Base-by-base conservation (phyloP, 2,329 filamentous ascomycete genomes). In the Trichothecium sympodiale region DNA sequence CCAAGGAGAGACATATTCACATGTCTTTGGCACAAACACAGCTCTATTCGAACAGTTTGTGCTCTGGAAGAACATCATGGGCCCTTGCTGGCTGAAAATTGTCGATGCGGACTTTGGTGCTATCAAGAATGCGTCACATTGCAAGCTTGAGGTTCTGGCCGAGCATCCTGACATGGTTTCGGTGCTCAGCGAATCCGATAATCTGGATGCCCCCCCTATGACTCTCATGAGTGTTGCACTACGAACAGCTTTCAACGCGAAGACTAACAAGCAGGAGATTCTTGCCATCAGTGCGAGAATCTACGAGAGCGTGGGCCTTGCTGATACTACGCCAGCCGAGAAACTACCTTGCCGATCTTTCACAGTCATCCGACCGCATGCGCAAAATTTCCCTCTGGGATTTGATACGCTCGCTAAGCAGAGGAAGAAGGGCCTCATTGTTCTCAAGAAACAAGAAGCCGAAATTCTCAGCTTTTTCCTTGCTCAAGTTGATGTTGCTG, bases 21-120 rank as follows among this genome's bases (percentile, higher is more conserved):
- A 85, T 45, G 80, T 94, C 17, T 98, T 98, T 47, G 91, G 93
- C 18, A 82, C 83, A 38, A 94, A 91, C 56, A 98, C 91, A 0
- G 78, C 85, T 1, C 69, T 98, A 1, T 98, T 98, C 48, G 91
- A 98, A 59, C 91, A 98, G 49, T 98, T 98, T 53, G 91, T 98
- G 15, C 70, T 98, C 5, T 95, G 88, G 83, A 96, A 95, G 63
- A 94, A 94, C 53, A 84, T 98, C 48, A 98, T 95, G 89, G 91
- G 91, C 2, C 91, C 91, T 20, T 96, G 91, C 56, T 98, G 91
- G 91, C 72, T 98, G 31, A 88, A 81, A 53, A 91, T 98, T 37
- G 74, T 87, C 45, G 80, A 83, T 45, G 83, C 83, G 20, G 80
- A 95, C 55, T 95, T 94, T 53, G 71, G 73, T 14, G 69, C 82